Percentiles rank a stretch among this genome's conserved stretches.
phyloP scores from a whole-genome alignment of 305 asterid genomes.

The Euphrasia arctica region DNA sequence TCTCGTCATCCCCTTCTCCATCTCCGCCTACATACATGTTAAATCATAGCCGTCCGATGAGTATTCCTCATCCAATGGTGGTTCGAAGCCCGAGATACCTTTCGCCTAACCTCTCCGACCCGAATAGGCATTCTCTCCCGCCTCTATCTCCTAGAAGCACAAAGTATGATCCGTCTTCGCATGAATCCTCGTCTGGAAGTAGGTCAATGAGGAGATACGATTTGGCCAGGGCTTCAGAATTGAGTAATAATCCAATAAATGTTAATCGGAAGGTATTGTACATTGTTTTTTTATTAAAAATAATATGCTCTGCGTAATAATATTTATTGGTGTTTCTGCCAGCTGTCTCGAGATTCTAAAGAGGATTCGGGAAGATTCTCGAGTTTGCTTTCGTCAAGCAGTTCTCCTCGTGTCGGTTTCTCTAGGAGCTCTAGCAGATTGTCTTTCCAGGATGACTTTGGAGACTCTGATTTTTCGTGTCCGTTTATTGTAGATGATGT shows the following conservation, averaged over 20 bases:
- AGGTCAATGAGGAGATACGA: conserved; percentile 62
- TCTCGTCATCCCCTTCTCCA: conserved; percentile 85
- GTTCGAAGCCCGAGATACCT: conserved; percentile 73
- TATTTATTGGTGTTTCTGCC: conserved; percentile 8
- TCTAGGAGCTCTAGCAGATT: conserved; percentile 94
- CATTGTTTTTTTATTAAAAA: conserved; percentile 4
- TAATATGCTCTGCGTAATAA: background rate
- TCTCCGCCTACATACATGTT: conserved; percentile 72
- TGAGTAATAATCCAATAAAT: conserved; percentile 44
- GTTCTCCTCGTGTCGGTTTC: conserved; percentile 91
- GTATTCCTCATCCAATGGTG: conserved; percentile 84
- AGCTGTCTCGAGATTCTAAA: conserved; percentile 77
- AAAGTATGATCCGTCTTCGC: conserved; percentile 70
- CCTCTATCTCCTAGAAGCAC: conserved; percentile 81
- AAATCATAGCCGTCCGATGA: conserved; percentile 64
- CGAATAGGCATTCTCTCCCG: conserved; percentile 80
- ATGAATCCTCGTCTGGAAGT: conserved; percentile 70
- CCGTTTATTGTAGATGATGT: conserved; percentile 98
- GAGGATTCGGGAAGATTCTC: conserved; percentile 96
- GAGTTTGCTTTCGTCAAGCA: conserved; percentile 57
- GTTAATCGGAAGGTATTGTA: conserved; percentile 52
- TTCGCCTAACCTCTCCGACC: conserved; percentile 90
- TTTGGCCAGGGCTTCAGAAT: conserved; percentile 60
- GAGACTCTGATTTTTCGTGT: conserved; percentile 73
- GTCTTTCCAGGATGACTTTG: conserved; percentile 94